A percentile compares a stretch with the other conserved stretches of the same genome.
phyloP scores from a whole-genome alignment of 352 stramenopile genomes.

The Pythium scleroteichum region DNA sequence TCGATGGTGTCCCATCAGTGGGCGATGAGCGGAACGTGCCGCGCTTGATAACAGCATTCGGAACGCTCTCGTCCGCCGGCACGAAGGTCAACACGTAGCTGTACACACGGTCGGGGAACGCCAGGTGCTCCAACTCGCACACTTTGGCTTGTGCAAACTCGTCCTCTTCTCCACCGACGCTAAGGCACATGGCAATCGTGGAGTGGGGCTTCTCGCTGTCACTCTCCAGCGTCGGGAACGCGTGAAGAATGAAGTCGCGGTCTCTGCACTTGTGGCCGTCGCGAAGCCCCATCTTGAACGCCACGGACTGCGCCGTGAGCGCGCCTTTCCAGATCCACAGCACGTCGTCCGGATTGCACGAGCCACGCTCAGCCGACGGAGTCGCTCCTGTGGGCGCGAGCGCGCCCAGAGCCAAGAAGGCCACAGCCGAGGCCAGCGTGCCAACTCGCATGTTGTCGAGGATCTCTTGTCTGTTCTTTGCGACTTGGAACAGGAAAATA shows the following conservation, averaged over 20 bases:
- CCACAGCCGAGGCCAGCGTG: slow-evolving; percentile 9
- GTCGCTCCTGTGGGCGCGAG: background rate
- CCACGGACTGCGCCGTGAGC: slow-evolving; percentile 60
- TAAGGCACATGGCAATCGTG: slow-evolving; percentile 28
- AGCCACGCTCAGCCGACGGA: background rate
- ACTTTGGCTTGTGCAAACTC: slow-evolving; percentile 42
- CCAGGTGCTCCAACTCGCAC: slow-evolving; percentile 50
- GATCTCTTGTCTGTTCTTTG: background rate
- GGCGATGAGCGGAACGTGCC: slow-evolving; percentile 57
- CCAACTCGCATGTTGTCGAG: slow-evolving; percentile 9
- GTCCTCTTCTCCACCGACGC: slow-evolving; percentile 29
- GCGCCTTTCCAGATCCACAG: slow-evolving; percentile 77
- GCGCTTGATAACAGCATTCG: slow-evolving; percentile 29
- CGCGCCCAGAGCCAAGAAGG: slow-evolving; percentile 1
- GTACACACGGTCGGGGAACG: slow-evolving; percentile 53
- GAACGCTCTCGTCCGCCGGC: slow-evolving; percentile 23
- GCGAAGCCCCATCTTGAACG: slow-evolving; percentile 72
- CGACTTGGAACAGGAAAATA: slow-evolving; percentile 3
- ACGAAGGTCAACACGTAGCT: slow-evolving; percentile 59
- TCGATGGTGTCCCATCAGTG: slow-evolving; percentile 43
- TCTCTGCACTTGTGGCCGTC: slow-evolving; percentile 48
- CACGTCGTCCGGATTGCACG: slow-evolving; percentile 48
- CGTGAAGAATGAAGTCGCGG: slow-evolving; percentile 58
- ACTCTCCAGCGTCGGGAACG: slow-evolving; percentile 43
- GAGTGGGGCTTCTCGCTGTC: slow-evolving; percentile 52